Conservation (phyloP, 441 rosid genomes). For the Flueggea neowawraea region DNA sequence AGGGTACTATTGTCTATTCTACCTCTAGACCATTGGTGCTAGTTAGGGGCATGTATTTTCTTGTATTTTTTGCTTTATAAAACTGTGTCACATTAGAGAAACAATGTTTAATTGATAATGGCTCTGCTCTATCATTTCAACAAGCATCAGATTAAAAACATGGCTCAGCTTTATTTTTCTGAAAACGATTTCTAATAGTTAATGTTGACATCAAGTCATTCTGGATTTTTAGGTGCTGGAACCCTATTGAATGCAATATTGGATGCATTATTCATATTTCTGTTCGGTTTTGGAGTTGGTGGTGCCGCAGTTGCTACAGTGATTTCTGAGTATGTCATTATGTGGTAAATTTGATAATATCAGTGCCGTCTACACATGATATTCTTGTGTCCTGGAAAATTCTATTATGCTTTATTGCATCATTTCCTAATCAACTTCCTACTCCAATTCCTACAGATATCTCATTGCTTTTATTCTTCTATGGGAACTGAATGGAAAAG, state of each 20-base stretch:
- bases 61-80: no score
- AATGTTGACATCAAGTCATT: no score
- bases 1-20: conserved; percentile 46
- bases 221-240: conserved; percentile 62
- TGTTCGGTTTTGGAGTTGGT: conserved; percentile 62
- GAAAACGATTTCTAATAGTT: no score
- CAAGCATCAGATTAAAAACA: no score
- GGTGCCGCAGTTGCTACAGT: conserved; percentile 94
- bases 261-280: conserved; percentile 77
- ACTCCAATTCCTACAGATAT: conserved; percentile 42
- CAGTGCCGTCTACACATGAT: conserved; percentile 14
- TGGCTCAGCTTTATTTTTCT: no score
- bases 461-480: conserved; percentile 81
- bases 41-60: no score
- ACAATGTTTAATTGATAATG: no score
- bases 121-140: no score
- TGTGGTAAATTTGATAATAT: conserved; percentile 61
- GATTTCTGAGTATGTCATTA: conserved; percentile 91
- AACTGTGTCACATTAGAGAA: no score
- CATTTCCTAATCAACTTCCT: conserved; percentile 9
- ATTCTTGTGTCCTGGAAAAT: conserved; percentile 6
- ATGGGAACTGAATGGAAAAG: conserved; percentile 77
- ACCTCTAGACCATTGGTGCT: no score
- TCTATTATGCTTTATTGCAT: neutral
- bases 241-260: conserved; percentile 70